Base-by-base conservation (phyloP, 768 basidiomycete species). In the Albatrellus ellisii region DNA sequence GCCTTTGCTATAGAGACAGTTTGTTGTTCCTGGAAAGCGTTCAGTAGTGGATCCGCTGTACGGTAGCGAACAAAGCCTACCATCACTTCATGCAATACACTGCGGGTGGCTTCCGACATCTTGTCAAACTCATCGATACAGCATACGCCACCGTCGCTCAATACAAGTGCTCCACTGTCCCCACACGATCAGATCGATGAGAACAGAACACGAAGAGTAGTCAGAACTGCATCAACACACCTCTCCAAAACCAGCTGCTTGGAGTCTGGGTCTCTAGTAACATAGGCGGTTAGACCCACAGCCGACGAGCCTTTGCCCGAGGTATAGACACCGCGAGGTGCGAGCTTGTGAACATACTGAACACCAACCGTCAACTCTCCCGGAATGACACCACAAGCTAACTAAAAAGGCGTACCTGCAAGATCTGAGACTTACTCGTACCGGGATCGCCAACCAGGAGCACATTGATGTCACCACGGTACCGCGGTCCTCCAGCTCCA, bases 61-160 rank as follows among this genome's bases (percentile, higher is more conserved):
- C 7, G 10, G 17, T 18, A 10, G 6, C 4, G 9, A 26, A 15
- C 3, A n/a, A 27, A 12, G 12, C 28, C 1, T 49, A 88, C 87
- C 94, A 98, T 98, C 12, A 95, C 92, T 76, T 98, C 94, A 61
- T 99, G 95, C 34, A 99, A 74, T 7, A 98, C 94, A 56, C 95
- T 97, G 36, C 95, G 80, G 33, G 95, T 98, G 4, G 87, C 77
- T 46, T 97, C 83, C 26, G 92, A 91, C 95, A 99, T 99, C 62
- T 99, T 99, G 65, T 99, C 95, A 52, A 99, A 98, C 61, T 98
- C 94, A 52, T 98, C 94, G 51, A 98, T 98, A 56, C 94, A 98
- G 58, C 91, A 97, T 4, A 97, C 90, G 58, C 92, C 94, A 1
- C 94, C 94, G 50, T 97, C 94, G 56, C 85, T 88, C 46, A 97